These are phyloP conservation scores for Hirsutella minnesotensis DNA, from an alignment of 2,329 filamentous ascomycete genomes.

Conservation along the genomic window DNA sequence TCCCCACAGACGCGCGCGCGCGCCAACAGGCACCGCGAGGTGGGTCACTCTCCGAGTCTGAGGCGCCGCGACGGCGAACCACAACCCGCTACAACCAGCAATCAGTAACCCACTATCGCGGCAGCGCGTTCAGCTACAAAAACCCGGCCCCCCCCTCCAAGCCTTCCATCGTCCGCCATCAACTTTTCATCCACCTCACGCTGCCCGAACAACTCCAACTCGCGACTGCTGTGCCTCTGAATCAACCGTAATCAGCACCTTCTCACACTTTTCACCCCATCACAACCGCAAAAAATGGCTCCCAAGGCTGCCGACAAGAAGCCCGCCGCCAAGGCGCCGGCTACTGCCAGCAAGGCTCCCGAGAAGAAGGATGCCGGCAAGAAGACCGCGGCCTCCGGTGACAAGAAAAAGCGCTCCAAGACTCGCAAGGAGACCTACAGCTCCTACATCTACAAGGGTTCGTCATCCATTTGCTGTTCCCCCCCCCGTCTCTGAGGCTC, in stretches of 20 bases:
- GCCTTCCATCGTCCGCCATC: constrained; percentile 32
- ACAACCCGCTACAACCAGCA: constrained; percentile 16
- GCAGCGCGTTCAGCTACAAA: constrained; percentile 49
- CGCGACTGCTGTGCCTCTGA: constrained; percentile 8
- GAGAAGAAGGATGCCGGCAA: constrained; percentile 99
- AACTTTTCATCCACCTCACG: constrained; percentile 26
- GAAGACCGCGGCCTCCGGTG: constrained; percentile 92
- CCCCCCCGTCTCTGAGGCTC: too few relatives aligned
- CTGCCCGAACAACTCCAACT: constrained; percentile 14
- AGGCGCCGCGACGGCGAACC: constrained; percentile 5
- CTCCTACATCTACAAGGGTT: constrained; percentile 99
- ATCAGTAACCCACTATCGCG: constrained; percentile 46
- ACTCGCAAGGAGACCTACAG: constrained; percentile 99
- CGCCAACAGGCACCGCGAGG: background rate
- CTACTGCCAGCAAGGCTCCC: constrained; percentile 52
- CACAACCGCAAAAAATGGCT: constrained; percentile 60
- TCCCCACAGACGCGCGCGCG: background rate
- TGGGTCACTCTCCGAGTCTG: background rate
- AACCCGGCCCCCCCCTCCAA: constrained; percentile 39
- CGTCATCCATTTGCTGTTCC: constrained; percentile 10
- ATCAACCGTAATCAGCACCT: constrained; percentile 5
- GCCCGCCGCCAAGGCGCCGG: constrained; percentile 93
- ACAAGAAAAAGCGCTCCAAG: constrained; percentile 99
- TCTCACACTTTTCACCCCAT: constrained; percentile 7
- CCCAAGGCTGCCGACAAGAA: constrained; percentile 98